phyloP scores from a whole-genome alignment of 164 flowering plant species.

The Chimonanthus praecox region DNA sequence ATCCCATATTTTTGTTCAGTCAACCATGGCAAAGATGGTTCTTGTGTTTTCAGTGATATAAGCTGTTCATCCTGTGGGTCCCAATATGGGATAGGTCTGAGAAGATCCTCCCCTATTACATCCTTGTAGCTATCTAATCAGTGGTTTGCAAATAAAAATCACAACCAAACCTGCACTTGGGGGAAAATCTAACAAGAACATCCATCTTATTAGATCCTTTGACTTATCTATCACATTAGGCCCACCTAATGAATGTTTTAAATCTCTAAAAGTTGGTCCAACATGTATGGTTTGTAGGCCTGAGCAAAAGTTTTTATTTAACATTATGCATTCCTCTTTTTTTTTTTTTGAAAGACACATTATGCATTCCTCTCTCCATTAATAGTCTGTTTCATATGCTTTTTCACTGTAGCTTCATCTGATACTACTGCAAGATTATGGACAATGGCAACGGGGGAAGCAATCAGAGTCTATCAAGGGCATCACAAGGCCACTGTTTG shows the following conservation, averaged over 20 bases:
- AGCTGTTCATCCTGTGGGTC: neutral
- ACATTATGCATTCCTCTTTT: neutral
- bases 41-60: neutral
- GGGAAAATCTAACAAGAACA: no score
- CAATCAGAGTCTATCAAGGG: slow-evolving; percentile 66
- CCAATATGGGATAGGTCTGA: neutral
- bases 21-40: neutral
- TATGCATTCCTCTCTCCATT: neutral
- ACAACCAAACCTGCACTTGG: neutral
- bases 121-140: neutral
- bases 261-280: neutral
- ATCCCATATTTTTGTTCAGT: neutral
- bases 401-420: slow-evolving; percentile 66
- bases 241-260: neutral
- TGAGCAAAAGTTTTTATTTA: no score
- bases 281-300: neutral
- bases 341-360: neutral
- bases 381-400: neutral
- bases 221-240: neutral
- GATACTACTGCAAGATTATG: slow-evolving; percentile 87
- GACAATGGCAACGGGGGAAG: slow-evolving; percentile 67
- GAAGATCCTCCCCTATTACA: neutral
- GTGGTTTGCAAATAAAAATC: neutral
- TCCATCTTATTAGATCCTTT: no score
- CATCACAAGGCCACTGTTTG: slow-evolving; percentile 91